Percentiles rank a stretch among this genome's conserved stretches.
These are phyloP conservation scores for Quercus dentata DNA, from an alignment of 306 rosid genomes.

Conservation along the genomic window DNA sequence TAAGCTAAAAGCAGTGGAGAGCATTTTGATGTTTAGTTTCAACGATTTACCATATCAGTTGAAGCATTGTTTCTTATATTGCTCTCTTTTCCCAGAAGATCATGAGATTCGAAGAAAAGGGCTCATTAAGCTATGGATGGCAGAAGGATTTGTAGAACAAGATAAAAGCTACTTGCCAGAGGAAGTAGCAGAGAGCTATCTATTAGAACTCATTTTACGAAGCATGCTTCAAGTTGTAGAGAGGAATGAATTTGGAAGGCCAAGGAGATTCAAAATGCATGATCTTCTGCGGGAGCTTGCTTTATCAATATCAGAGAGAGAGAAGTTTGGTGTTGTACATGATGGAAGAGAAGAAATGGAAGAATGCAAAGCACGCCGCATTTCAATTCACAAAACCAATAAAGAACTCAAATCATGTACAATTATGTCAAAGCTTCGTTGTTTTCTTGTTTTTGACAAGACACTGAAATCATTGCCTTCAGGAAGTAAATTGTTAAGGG, in stretches of 20 bases:
- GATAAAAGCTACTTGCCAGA: conserved; percentile 7
- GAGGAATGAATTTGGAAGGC: too few species aligned
- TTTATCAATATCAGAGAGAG: not conserved
- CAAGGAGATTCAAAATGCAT: too few species aligned
- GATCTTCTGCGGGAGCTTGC: conserved; percentile 20
- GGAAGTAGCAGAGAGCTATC: conserved; percentile 3
- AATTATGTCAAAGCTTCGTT: too few species aligned
- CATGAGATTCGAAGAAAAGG: not conserved
- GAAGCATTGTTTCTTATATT: conserved; percentile 16
- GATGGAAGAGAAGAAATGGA: too few species aligned
- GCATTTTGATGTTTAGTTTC: not conserved
- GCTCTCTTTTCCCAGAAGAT: conserved; percentile 19
- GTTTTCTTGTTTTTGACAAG: too few species aligned
- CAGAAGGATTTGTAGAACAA: conserved; percentile 19
- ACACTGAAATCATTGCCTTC: not conserved
- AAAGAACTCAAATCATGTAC: too few species aligned
- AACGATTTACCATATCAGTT: not conserved
- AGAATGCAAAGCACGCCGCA: too few species aligned
- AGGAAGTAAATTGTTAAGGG: too few species aligned
- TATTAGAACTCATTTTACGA: not conserved
- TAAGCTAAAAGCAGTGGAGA: too few species aligned
- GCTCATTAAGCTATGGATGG: conserved; percentile 11
- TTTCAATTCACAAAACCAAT: too few species aligned
- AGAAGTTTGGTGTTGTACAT: not conserved
- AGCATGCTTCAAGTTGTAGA: too few species aligned